Base-by-base conservation (phyloP, 257 asterid genomes). In the Leonotis leonurus region DNA sequence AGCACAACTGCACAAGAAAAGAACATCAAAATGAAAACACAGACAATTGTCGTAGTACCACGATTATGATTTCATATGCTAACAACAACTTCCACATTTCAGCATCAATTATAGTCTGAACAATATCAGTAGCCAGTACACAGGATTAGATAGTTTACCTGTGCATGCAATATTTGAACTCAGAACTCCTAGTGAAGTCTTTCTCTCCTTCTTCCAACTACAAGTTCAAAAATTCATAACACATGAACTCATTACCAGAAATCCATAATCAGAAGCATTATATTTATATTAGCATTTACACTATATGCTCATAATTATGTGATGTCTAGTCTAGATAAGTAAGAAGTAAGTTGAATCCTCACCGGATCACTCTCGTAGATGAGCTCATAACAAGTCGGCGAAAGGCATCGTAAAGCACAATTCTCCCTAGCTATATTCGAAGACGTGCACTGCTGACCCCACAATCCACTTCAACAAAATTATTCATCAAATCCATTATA, bases 141-240 rank as follows among this genome's bases (percentile, higher is more conserved):
- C 44, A 4, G 37, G 3, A 40, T n/a, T 1, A 37, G 29, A 4
- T n/a, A 20, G 44, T 70, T 75, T 82, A 92, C 98, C 78, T 86
- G 86, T 92, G 86, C 95, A 89, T 83, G 75, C 98, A 92, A 72
- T 88, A 92, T 77, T 92, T 92, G 81, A 81, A 89, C 72, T 89
- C 98, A 32, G 88, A 84, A 64, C 84, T 83, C 80, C 98, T 84
- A 45, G 76, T 32, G 22, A 67, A 72, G 65, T 92, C 97, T 57
- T 80, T 88, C 78, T 92, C 98, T 64, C 98, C 98, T 76, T 88
- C 97, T 81, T 84, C 95, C 93, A 92, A 69, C 97, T 92, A 56
- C 30, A 52, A 53, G 44, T 63, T 43, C 68, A 76, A 67, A 65
- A 75, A 65, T 36, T 43, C 64, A 56, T 35, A 73, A 53, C 60